Conservation (phyloP, 2,329 filamentous ascomycete species). For the Gnomoniopsis smithogilvyi region DNA sequence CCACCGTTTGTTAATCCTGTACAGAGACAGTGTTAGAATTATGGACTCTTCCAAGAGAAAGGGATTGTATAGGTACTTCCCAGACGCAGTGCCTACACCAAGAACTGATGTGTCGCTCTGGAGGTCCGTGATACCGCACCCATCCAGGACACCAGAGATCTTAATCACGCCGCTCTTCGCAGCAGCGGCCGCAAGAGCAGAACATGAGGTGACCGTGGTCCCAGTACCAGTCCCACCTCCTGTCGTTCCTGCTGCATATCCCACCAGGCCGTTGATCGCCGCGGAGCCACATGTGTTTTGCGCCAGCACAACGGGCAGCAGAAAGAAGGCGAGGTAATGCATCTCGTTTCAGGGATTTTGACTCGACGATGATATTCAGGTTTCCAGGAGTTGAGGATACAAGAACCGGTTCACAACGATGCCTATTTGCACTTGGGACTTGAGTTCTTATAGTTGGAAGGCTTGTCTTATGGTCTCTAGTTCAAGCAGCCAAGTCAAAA, state of each 20-base stretch:
- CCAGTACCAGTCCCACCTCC: constrained; percentile 42
- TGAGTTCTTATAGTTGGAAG: constrained; percentile 8
- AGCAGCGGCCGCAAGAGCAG: constrained; percentile 35
- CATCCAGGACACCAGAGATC: constrained; percentile 41
- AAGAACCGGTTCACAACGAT: neutral
- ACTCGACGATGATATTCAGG: neutral
- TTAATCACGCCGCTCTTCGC: constrained; percentile 39
- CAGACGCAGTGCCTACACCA: constrained; percentile 42
- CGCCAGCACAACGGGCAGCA: constrained; percentile 23
- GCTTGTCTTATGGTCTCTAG: neutral
- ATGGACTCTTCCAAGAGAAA: neutral
- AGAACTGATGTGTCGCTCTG: constrained; percentile 48
- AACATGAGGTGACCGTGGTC: constrained; percentile 43
- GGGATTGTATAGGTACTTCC: constrained; percentile 18
- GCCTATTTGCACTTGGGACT: neutral
- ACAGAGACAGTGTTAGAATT: neutral
- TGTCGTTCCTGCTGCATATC: constrained; percentile 37
- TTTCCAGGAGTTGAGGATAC: neutral
- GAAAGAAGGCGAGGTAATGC: constrained; percentile 21
- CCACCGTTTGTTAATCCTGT: constrained; percentile 41
- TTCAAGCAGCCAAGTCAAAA: too few relatives aligned
- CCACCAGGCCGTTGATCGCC: constrained; percentile 25
- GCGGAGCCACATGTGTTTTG: constrained; percentile 18
- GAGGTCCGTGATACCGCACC: constrained; percentile 41
- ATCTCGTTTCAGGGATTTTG: constrained; percentile 2